Conservation (phyloP, 2,329 filamentous ascomycete species). For the Talaromyces sp. region DNA sequence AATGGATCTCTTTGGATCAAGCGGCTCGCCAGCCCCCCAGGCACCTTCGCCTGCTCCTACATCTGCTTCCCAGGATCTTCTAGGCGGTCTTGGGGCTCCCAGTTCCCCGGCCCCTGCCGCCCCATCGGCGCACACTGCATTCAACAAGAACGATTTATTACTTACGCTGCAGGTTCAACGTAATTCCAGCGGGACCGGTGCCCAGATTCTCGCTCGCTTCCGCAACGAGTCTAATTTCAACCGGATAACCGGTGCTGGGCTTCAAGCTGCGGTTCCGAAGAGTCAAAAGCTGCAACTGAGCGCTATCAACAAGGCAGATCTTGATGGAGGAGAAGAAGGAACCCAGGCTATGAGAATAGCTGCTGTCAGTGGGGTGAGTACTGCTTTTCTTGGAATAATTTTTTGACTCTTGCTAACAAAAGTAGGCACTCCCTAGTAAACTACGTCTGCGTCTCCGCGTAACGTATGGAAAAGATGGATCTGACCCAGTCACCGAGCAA, state of each 20-base stretch:
- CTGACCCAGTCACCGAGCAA: slow-evolving; percentile 74
- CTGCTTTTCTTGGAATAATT: background rate
- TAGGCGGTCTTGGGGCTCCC: slow-evolving; percentile 40
- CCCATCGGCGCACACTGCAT: slow-evolving; percentile 60
- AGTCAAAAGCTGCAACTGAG: slow-evolving; percentile 89
- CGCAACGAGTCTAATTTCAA: slow-evolving; percentile 65
- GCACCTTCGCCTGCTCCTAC: slow-evolving; percentile 25
- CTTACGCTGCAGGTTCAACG: slow-evolving; percentile 80
- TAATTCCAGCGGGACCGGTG: slow-evolving; percentile 54
- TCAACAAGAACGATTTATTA: slow-evolving; percentile 77
- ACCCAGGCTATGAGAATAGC: slow-evolving; percentile 86
- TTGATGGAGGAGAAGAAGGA: slow-evolving; percentile 73
- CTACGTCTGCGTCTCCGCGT: slow-evolving; percentile 81
- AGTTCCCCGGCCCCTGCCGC: slow-evolving; percentile 47
- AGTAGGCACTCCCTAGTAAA: slow-evolving; percentile 61
- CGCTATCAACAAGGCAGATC: slow-evolving; percentile 74
- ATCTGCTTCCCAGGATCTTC: slow-evolving; percentile 23
- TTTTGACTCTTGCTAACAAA: slow-evolving; percentile 22
- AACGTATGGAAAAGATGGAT: slow-evolving; percentile 66
- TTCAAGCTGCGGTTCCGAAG: slow-evolving; percentile 95
- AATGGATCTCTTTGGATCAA: slow-evolving; percentile 76
- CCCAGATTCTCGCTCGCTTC: slow-evolving; percentile 81
- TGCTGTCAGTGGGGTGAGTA: slow-evolving; percentile 77
- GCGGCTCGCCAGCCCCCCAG: slow-evolving; percentile 44
- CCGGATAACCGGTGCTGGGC: slow-evolving; percentile 65